Evolutionary conservation across 139 green algal species (phyloP).

Genomic region (Picochlorum sp.): DNA sequence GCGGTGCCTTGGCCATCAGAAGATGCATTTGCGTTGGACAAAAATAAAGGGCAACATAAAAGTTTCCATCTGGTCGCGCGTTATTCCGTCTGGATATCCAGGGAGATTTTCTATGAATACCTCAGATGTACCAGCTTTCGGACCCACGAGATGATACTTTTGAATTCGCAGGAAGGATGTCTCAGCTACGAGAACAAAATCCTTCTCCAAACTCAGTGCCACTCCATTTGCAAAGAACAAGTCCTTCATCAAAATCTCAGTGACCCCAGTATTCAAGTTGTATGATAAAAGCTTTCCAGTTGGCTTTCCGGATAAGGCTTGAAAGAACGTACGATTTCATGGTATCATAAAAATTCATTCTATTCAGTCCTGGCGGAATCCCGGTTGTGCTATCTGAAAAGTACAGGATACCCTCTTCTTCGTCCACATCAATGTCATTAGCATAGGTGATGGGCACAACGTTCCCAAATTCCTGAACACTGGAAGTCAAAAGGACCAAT

Average conservation of each 20-base stretch:
- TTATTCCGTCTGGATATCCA: conserved; percentile 12
- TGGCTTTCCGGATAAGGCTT: conserved; percentile 18
- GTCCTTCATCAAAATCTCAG: conserved; percentile 33
- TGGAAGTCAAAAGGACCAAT: conserved; percentile 6
- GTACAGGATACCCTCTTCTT: conserved; percentile 3
- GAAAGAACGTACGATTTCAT: conserved; percentile 13
- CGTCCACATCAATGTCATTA: conserved; percentile 12
- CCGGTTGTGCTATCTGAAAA: background rate
- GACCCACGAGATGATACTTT: conserved; percentile 51
- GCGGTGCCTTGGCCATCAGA: background rate
- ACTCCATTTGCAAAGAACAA: conserved; percentile 73
- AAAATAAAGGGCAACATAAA: background rate
- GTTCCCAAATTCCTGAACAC: background rate
- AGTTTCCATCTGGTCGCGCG: background rate
- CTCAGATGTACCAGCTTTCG: conserved; percentile 21
- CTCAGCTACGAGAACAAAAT: conserved; percentile 44
- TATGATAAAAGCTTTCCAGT: conserved; percentile 53
- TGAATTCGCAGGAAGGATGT: conserved; percentile 27
- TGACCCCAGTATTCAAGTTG: conserved; percentile 29
- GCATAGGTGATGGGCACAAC: conserved; percentile 5
- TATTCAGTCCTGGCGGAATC: conserved; percentile 16
- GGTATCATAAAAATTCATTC: conserved; percentile 24
- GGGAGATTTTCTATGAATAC: conserved; percentile 4
- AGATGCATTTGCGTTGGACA: background rate
- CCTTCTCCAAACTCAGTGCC: conserved; percentile 45